Evolutionary conservation across 2,329 filamentous ascomycete genomes (phyloP).

Genomic region (Fusarium abutilonis): DNA sequence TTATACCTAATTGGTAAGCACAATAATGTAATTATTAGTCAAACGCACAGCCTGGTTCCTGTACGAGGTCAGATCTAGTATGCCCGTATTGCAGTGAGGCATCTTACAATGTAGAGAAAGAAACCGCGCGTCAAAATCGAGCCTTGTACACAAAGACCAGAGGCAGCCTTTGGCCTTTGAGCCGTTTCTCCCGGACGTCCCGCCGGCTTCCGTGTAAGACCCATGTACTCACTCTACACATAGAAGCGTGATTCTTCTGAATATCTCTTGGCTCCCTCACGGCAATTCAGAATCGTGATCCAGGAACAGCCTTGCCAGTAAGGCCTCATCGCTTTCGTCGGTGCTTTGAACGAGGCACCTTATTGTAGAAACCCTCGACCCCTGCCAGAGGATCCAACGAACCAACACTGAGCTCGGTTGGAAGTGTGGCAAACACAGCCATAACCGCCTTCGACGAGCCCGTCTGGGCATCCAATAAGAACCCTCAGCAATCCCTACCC

Average conservation of each 20-base stretch:
- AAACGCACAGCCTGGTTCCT: constrained; percentile 2
- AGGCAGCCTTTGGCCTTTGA: constrained; percentile 12
- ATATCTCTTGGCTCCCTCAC: constrained; percentile 35
- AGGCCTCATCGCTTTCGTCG: constrained; percentile 17
- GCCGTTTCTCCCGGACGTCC: constrained; percentile 19
- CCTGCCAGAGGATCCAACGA: too few species aligned
- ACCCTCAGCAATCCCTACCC: not conserved
- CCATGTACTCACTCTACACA: not conserved
- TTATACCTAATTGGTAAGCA: not conserved
- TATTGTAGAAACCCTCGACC: not conserved
- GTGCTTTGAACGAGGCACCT: not conserved
- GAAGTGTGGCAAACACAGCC: constrained; percentile 43
- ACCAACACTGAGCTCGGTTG: constrained; percentile 36
- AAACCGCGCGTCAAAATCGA: constrained; percentile 13
- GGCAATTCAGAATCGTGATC: constrained; percentile 8
- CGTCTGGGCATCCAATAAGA: constrained; percentile 19
- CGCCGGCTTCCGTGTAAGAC: constrained; percentile 14
- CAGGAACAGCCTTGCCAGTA: constrained; percentile 13
- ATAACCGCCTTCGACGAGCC: constrained; percentile 16
- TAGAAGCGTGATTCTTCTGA: constrained; percentile 18
- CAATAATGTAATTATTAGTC: not conserved
- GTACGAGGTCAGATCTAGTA: constrained; percentile 1
- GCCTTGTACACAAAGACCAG: not conserved
- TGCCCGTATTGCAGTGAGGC: constrained; percentile 6
- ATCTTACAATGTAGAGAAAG: not conserved